phyloP scores from a whole-genome alignment of 2,329 filamentous ascomycete genomes.

The Cucurbitaria berberidis region DNA sequence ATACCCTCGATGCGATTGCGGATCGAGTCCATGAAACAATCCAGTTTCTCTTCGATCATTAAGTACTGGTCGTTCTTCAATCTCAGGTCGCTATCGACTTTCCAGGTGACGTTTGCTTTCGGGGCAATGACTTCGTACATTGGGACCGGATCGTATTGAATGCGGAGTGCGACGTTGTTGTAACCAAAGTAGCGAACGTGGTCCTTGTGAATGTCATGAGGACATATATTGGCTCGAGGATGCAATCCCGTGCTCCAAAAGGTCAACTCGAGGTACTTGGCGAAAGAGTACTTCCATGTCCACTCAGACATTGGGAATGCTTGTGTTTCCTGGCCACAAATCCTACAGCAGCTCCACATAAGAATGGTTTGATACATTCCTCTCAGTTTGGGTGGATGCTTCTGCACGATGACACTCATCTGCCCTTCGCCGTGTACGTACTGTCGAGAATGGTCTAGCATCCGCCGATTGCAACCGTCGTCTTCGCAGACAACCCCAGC shows the following conservation, averaged over 20 bases:
- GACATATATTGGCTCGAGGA: slow-evolving; percentile 75
- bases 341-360: slow-evolving; percentile 98
- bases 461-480: slow-evolving; percentile 84
- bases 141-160: slow-evolving; percentile 92
- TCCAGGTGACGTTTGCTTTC: slow-evolving; percentile 90
- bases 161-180: slow-evolving; percentile 80
- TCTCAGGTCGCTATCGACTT: slow-evolving; percentile 90
- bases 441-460: slow-evolving; percentile 92
- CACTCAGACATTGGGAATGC: slow-evolving; percentile 90
- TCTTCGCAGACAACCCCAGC: slow-evolving; percentile 79
- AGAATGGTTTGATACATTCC: slow-evolving; percentile 77
- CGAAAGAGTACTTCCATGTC: slow-evolving; percentile 98
- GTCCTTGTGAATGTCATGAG: slow-evolving; percentile 90
- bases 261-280: slow-evolving; percentile 95
- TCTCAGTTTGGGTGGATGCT: slow-evolving; percentile 69
- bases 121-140: slow-evolving; percentile 95
- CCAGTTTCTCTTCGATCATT: slow-evolving; percentile 80
- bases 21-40: slow-evolving; percentile 86
- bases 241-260: slow-evolving; percentile 91
- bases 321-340: slow-evolving; percentile 88
- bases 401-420: slow-evolving; percentile 88
- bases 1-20: slow-evolving; percentile 84
- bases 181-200: slow-evolving; percentile 93
- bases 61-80: slow-evolving; percentile 91
- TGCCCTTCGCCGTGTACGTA: slow-evolving; percentile 97